Base-by-base conservation (phyloP, 2,329 filamentous ascomycete genomes). In the Cyphellophora attinorum region DNA sequence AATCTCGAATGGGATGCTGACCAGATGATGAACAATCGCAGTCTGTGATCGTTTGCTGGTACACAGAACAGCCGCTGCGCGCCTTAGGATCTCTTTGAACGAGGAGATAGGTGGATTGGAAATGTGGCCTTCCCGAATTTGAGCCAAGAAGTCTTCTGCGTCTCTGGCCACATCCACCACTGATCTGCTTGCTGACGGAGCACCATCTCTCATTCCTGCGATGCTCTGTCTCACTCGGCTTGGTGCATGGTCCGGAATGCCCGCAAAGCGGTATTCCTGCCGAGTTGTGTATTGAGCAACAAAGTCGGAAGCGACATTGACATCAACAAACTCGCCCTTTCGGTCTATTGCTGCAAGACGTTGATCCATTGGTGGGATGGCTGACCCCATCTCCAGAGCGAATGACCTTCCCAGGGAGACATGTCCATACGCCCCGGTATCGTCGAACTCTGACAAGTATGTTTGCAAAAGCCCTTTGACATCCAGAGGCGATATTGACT, bases 251-350 rank as follows among this genome's bases (percentile, higher is more conserved):
- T 81, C 78, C 2, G 79, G 76, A 2, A 76, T 73, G 54, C 94
- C 85, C 8, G 85, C 77, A 52, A 89, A 89, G 37, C 88, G 79
- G 57, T 98, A 98, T 53, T 94, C 88, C 55, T 98, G 93, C 23
- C 91, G 81, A 16, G 86, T 93, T 3, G 89, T 96, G 56, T 98
- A 98, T 53, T 98, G 89, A 2, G 91, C 86, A 53, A 98, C 77
- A 50, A 98, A 94, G 55, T 96, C 89, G 2, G 91, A 96, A 1
- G 85, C 86, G 8, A 88, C 86, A 55, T 96, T 94, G 55, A 95
- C 80, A 42, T 76, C 76, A 35, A 76, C 75, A 31, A 37, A 33
- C 13, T 80, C 76, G 12, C 81, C 78, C 43, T 83, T 72, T 21
- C 71, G 72, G 46, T 93, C 84, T 31, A 98, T 77, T 5, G 85